Evolutionary conservation across 2,329 filamentous ascomycete genomes (phyloP).

Genomic region (Thielaviopsis musarum): DNA sequence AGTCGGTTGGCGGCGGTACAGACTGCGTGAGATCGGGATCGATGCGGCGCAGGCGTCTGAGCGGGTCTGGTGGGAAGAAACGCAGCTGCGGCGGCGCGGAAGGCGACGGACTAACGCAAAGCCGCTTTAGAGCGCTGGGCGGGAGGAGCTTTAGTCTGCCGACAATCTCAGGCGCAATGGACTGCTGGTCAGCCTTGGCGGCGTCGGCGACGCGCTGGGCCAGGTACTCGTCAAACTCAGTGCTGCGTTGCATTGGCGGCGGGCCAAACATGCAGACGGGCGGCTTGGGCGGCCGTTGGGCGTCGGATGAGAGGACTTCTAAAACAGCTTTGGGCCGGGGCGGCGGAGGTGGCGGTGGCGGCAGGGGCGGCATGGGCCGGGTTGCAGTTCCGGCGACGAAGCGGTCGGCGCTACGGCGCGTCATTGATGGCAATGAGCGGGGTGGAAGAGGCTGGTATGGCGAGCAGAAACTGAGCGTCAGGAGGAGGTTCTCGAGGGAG

Average conservation of each 20-base stretch:
- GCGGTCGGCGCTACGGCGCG: conserved; percentile 4
- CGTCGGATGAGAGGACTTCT: neutral
- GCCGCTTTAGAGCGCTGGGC: neutral
- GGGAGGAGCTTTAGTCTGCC: neutral
- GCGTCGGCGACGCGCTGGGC: neutral
- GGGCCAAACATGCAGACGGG: neutral
- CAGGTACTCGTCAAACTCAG: neutral
- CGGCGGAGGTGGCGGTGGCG: neutral
- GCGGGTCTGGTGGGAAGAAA: neutral
- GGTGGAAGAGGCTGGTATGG: neutral
- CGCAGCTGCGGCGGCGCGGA: neutral
- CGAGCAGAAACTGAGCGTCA: neutral
- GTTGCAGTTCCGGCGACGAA: conserved; percentile 1
- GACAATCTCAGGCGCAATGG: neutral
- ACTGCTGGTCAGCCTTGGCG: neutral
- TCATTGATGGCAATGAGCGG: neutral
- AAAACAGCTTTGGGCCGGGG: neutral
- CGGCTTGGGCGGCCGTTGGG: neutral
- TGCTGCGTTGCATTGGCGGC: neutral
- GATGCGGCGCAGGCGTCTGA: neutral
- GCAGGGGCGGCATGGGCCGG: neutral
- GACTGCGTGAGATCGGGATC: neutral
- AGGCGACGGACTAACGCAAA: neutral
- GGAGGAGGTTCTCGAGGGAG: neutral
- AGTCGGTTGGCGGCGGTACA: neutral